phyloP scores from a whole-genome alignment of 192 early-diverging fungal species.

The Coemansia sp. region DNA sequence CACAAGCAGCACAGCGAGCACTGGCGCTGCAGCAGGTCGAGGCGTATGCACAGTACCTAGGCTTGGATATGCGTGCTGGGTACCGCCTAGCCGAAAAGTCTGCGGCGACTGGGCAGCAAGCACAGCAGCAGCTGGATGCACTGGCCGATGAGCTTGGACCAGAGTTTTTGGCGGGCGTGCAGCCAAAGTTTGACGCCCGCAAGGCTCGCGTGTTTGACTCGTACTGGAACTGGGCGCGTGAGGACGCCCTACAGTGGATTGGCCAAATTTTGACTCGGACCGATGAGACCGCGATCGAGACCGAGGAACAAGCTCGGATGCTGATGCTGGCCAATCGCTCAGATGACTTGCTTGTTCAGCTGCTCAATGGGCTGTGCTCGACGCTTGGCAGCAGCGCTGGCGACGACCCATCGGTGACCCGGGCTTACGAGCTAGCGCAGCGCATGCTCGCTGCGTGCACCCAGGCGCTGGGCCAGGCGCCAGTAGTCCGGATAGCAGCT shows the following conservation, averaged over 20 bases:
- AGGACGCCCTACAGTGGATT: constrained; percentile 54
- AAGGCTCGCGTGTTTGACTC: constrained; percentile 92
- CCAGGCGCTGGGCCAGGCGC: constrained; percentile 68
- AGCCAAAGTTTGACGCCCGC: constrained; percentile 74
- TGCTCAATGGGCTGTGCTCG: constrained; percentile 77
- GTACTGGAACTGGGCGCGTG: constrained; percentile 94
- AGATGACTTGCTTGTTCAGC: constrained; percentile 16
- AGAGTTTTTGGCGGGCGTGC: constrained; percentile 84
- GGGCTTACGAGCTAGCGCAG: constrained; percentile 69
- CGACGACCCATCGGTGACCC: constrained; percentile 61
- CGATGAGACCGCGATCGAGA: constrained; percentile 65
- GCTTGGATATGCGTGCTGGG: constrained; percentile 73
- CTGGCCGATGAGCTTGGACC: constrained; percentile 87
- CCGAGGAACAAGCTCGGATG: constrained; percentile 8
- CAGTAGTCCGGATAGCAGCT: constrained; percentile 18
- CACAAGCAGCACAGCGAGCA: constrained; percentile 70
- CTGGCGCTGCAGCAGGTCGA: constrained; percentile 81
- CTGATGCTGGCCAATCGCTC: constrained; percentile 77
- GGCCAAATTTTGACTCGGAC: constrained; percentile 80
- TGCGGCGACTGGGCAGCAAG: not conserved
- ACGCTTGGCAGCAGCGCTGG: constrained; percentile 67
- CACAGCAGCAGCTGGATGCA: constrained; percentile 74
- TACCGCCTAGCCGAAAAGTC: constrained; percentile 63
- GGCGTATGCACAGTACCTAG: constrained; percentile 81
- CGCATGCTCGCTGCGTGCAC: constrained; percentile 81